These are phyloP conservation scores for Candida awuae DNA, from an alignment of 805 yeast species.

Conservation along the genomic window DNA sequence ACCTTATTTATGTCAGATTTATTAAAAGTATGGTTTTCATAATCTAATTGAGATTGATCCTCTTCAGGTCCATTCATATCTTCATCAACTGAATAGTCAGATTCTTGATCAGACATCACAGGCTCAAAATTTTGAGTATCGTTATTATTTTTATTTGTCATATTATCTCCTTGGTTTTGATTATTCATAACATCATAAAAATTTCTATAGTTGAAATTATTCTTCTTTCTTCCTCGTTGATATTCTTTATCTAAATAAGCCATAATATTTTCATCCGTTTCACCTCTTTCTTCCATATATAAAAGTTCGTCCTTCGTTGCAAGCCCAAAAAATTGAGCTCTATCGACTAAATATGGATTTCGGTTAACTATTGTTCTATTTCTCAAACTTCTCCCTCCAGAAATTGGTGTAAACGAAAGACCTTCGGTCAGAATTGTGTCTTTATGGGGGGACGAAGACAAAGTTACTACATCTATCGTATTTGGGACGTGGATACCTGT, in stretches of 20 bases:
- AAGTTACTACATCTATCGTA: too few relatives aligned
- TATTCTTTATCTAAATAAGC: slow-evolving; percentile 22
- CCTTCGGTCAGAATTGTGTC: neutral
- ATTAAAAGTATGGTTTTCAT: too few relatives aligned
- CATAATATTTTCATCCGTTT: slow-evolving; percentile 24
- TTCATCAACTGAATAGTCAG: slow-evolving; percentile 16
- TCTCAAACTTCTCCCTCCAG: slow-evolving; percentile 6
- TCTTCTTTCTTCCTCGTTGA: slow-evolving; percentile 16
- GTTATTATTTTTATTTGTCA: neutral
- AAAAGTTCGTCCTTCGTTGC: slow-evolving; percentile 23
- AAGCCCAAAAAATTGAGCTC: slow-evolving; percentile 28
- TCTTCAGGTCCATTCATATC: slow-evolving; percentile 13
- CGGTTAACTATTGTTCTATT: slow-evolving; percentile 12
- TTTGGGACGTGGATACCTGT: too few relatives aligned
- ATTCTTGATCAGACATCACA: slow-evolving; percentile 8
- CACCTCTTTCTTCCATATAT: slow-evolving; percentile 24
- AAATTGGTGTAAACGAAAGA: neutral
- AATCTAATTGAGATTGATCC: too few relatives aligned
- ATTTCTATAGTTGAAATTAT: slow-evolving; percentile 20
- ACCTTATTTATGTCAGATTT: too few relatives aligned
- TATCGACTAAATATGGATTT: slow-evolving; percentile 30
- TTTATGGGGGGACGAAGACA: neutral
- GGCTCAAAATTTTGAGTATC: neutral
- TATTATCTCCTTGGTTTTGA: slow-evolving; percentile 9
- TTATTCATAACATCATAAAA: slow-evolving; percentile 19